Evolutionary conservation across 495 filamentous ascomycete species (phyloP), one percentile per base, ranked within the genome.

Genomic region (Neurospora sp.): DNA sequence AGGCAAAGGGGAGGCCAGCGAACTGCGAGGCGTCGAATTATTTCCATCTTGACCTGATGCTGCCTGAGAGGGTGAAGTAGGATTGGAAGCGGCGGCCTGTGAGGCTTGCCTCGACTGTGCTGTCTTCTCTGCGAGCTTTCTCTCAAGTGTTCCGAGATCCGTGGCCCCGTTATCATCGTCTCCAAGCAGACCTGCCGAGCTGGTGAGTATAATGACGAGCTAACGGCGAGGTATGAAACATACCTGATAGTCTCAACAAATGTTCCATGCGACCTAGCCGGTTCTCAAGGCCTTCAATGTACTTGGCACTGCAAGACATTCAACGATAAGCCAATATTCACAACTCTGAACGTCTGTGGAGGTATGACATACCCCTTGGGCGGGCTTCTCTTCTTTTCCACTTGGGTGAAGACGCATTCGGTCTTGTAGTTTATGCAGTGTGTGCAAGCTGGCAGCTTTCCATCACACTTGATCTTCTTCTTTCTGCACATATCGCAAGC

Each of bases 391-490:
- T 98, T 98, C 90, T 99, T 99, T 85, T 99, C 96, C 31, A 98
- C 94, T 78, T 97, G 93, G 7, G 96, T 98, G 79, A 97, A 99
- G 72, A 98, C 89, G 79, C 96, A 99, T 77, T 98, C 94, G 10
- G 94, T 97, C 86, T 97, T 98, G 86, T 98, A 98, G 82, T 99
- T 98, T 79, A 91, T 91, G 80, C 96, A 99, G 82, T 99, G 96
- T 18, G 93, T 94, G 82, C 96, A 99, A 73, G 93, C 89, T 46
- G 96, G 96, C 81, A 96, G 90, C 83, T 96, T 97, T 70, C 96
- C 96, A 79, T 99, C 96, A 82, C 96, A 99, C 83, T 98, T 98
- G 79, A 99, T 98, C 88, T 99, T 99, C 86, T 98, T 99, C 84
- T 97, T 98, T 75, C 96, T 89, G 79, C 96, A 99, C 95, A 98